These are phyloP conservation scores for Dorcoceras hygrometricum DNA, from an alignment of 257 asterid species.

Conservation along the genomic window DNA sequence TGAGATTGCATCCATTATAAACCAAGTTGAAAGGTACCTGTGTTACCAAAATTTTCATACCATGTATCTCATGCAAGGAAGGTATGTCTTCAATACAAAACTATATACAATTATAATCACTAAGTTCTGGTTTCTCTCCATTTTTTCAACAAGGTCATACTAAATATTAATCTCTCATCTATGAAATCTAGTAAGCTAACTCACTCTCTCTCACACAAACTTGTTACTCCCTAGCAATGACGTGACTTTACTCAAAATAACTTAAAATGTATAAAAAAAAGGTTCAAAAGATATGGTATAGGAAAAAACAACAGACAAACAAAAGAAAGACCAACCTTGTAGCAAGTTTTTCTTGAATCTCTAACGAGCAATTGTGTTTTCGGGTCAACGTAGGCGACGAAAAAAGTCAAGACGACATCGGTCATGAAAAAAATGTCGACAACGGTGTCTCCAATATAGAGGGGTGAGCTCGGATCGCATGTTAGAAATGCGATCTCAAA, in stretches of 20 bases:
- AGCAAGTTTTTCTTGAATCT: conserved; percentile 49
- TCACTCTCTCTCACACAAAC: too few relatives aligned
- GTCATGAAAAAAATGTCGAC: conserved; percentile 63
- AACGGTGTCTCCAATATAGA: conserved; percentile 52
- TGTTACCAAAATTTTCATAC: too few relatives aligned
- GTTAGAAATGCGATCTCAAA: conserved; percentile 70
- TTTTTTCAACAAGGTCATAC: too few relatives aligned
- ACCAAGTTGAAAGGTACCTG: conserved; percentile 85
- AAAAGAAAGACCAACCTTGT: conserved; percentile 41
- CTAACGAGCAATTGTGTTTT: conserved; percentile 67
- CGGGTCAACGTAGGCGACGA: conserved; percentile 74
- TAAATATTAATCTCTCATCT: too few relatives aligned
- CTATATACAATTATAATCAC: too few relatives aligned
- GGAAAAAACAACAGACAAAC: neutral
- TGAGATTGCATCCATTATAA: conserved; percentile 88
- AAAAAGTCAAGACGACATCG: conserved; percentile 73
- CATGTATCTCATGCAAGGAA: too few relatives aligned
- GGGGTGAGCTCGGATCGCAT: conserved; percentile 31
- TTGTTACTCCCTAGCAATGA: too few relatives aligned
- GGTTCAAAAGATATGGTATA: neutral
- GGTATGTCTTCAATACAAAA: too few relatives aligned
- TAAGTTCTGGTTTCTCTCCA: too few relatives aligned
- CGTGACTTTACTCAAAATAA: too few relatives aligned
- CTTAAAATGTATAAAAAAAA: too few relatives aligned
- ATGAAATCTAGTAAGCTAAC: too few relatives aligned